Conservation (phyloP, 805 yeast genomes). For the Ascoidea rubescens region DNA sequence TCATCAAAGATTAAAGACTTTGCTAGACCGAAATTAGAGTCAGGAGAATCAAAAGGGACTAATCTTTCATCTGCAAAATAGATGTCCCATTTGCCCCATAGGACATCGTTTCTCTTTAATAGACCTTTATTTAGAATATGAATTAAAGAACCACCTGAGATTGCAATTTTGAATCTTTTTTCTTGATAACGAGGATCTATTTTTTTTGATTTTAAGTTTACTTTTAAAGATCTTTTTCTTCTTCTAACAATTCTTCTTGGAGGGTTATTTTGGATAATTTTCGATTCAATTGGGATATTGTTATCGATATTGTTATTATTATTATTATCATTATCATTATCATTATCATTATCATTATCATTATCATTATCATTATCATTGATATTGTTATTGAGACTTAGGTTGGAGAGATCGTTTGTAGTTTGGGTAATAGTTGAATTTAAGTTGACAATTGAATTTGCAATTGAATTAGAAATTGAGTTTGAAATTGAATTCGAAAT, state of each 20-base stretch:
- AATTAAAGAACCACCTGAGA: conserved; percentile 87
- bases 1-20: conserved; percentile 45
- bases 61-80: conserved; percentile 86
- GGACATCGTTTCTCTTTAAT: conserved; percentile 57
- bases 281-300: conserved; percentile 7
- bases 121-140: conserved; percentile 81
- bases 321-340: conserved; percentile 8
- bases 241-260: conserved; percentile 4
- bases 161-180: conserved; percentile 74
- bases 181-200: conserved; percentile 21
- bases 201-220: conserved; percentile 13
- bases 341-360: conserved; percentile 7
- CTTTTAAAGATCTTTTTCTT: conserved; percentile 28
- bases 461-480: not conserved
- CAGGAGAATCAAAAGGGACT: conserved; percentile 69
- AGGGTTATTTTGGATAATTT: conserved; percentile 3
- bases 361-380: too few relatives aligned
- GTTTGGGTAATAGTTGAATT: not conserved
- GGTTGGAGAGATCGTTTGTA: not conserved
- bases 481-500: not conserved
- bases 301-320: conserved; percentile 4
- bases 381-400: not conserved
- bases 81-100: conserved; percentile 69
- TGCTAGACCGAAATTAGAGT: conserved; percentile 78
- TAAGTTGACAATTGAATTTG: not conserved